Conservation (phyloP, 2,329 filamentous ascomycete genomes). For the Aspergillus alliaceus region DNA sequence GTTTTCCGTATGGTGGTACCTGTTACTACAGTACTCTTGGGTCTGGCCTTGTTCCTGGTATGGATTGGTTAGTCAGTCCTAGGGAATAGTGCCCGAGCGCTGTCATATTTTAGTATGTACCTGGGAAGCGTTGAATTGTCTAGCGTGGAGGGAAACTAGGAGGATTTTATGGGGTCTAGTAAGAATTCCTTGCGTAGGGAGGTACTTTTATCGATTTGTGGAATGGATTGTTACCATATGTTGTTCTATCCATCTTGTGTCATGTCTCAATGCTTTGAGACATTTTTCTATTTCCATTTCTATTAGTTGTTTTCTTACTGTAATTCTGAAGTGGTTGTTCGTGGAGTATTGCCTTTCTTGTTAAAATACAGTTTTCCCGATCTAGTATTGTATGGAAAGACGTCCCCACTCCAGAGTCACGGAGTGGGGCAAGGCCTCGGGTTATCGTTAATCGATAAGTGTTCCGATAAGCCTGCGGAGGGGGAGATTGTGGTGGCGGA, state of each 20-base stretch:
- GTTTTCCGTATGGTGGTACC: too few species aligned
- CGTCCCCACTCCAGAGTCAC: background rate
- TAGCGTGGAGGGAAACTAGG: too few species aligned
- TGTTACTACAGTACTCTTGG: too few species aligned
- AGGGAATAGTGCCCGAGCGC: background rate
- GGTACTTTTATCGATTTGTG: background rate
- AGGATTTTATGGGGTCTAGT: background rate
- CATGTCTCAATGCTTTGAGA: background rate
- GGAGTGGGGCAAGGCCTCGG: slow-evolving; percentile 9
- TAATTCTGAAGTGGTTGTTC: background rate
- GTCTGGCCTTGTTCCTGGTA: background rate
- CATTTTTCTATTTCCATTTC: too few species aligned
- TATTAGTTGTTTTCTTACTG: background rate
- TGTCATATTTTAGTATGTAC: background rate
- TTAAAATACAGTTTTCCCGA: background rate
- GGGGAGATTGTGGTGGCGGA: slow-evolving; percentile 6
- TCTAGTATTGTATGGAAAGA: background rate
- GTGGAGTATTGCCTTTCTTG: background rate
- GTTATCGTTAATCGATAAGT: slow-evolving; percentile 13
- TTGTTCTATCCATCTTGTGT: background rate
- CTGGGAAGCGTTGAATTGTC: too few species aligned
- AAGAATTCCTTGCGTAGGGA: too few species aligned
- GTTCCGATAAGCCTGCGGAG: slow-evolving; percentile 12
- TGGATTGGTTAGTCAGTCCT: background rate
- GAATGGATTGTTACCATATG: background rate